Base-by-base conservation (phyloP, 1,284 basidiomycete genomes). In the Sporisorium graminicola region DNA sequence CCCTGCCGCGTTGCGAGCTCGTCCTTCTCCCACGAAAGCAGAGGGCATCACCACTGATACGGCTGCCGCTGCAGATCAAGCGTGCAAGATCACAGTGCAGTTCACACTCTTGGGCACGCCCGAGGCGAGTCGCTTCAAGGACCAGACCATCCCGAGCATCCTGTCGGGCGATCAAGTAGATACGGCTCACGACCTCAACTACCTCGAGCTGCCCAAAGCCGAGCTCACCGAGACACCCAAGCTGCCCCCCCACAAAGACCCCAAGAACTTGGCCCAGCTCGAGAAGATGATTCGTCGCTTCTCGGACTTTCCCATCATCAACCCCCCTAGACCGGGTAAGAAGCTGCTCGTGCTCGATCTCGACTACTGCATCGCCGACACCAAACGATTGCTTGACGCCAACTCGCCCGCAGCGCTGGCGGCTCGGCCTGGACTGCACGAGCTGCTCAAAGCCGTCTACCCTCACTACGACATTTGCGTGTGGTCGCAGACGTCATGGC, bases 311-410 rank as follows among this genome's bases (percentile, higher is more conserved):
- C 52, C 72, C 26, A 63, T 71, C 57, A 80, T 79, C 58, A 64
- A 76, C 46, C 60, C 73, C 44, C 80, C 80, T 18, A 58, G 80
- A 52, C 69, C 46, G 60, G 57, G 68, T 65, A 66, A 75, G 91
- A 91, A 91, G 72, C 88, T 92, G 13, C 91, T 92, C 0, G 92
- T 93, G 74, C 90, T 94, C 74, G 94, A 96, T 85, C 90, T 96
- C 54, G 94, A 96, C 86, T 95, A 95, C 61, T 81, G 80, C 42
- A 77, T 82, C 43, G 81, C 77, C 46, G 86, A 86, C 57, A 85
- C 85, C 37, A 80, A 77, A 31, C 58, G 66, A 29, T 74, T 77
- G 54, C 51, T 80, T 91, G 93, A 93, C 18, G 92, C 94, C 43
- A 86, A 93, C 78, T 93, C 94, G 85, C 70, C 94, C 2, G 93